A percentile compares a stretch with the other conserved stretches of the same genome.
Conservation (phyloP, 176 grass and related monocot genomes). For the Zizania latifolia region DNA sequence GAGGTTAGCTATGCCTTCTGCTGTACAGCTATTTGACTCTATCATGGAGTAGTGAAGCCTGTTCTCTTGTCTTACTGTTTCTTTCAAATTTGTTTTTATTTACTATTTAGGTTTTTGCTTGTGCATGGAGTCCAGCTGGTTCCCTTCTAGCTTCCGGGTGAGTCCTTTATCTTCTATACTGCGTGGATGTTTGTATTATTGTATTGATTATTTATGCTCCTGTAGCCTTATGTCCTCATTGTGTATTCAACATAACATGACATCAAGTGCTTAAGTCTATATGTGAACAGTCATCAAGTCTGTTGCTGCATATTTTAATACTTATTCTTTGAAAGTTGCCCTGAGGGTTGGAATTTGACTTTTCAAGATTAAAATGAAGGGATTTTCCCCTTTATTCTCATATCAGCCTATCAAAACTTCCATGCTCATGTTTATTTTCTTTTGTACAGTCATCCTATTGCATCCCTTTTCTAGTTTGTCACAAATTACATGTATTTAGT, state of each 20-base stretch:
- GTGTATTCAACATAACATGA: neutral
- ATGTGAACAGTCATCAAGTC: neutral
- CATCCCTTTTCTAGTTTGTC: neutral
- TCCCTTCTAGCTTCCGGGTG: conserved; percentile 97
- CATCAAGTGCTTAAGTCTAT: neutral
- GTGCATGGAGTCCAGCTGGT: conserved; percentile 96
- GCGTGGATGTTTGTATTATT: conserved; percentile 1
- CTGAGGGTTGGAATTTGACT: neutral
- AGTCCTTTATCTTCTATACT: conserved; percentile 18
- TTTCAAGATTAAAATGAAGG: neutral
- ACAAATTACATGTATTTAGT: neutral
- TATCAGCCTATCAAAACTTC: neutral
- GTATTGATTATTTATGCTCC: neutral
- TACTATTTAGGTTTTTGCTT: conserved; percentile 88
- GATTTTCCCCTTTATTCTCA: neutral
- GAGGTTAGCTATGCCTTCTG: conserved; percentile 49
- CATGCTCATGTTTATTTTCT: neutral
- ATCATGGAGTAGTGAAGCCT: conserved; percentile 5
- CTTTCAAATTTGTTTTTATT: conserved; percentile 28
- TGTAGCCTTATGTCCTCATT: neutral
- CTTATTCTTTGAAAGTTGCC: neutral
- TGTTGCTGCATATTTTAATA: neutral
- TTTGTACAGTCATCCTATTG: neutral
- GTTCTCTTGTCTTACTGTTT: conserved; percentile 13
- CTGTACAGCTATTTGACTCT: neutral